A percentile compares a stretch with the other conserved stretches of the same genome.
phyloP scores from a whole-genome alignment of 73 alveolate genomes.

The Durusdinium trenchii region DNA sequence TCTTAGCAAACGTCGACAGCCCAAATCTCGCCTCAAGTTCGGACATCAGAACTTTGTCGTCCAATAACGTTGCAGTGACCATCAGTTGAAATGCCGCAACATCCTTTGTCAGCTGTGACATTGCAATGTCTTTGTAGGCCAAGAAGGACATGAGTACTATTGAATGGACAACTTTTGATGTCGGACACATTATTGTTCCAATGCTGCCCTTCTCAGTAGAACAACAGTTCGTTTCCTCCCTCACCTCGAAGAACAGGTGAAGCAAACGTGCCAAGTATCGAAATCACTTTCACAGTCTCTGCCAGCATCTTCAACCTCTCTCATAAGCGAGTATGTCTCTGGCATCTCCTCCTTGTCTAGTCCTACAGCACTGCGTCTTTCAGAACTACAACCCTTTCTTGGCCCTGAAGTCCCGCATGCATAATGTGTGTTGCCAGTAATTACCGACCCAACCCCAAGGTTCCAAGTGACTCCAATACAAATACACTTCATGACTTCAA shows the following conservation, averaged over 20 bases:
- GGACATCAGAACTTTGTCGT: slow-evolving; percentile 55
- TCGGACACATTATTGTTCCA: too few relatives aligned
- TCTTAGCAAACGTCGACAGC: too few relatives aligned
- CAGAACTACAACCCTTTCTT: not conserved
- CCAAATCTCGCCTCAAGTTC: slow-evolving; percentile 42
- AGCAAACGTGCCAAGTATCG: slow-evolving; percentile 10
- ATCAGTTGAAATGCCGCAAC: slow-evolving; percentile 43
- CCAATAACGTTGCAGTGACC: slow-evolving; percentile 63
- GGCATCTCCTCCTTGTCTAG: slow-evolving; percentile 12
- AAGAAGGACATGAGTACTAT: not conserved
- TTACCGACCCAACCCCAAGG: too few relatives aligned
- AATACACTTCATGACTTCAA: not conserved
- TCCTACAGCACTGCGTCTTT: not conserved
- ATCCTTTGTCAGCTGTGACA: not conserved
- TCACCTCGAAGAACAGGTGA: too few relatives aligned
- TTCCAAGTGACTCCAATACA: not conserved
- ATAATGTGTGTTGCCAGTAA: too few relatives aligned
- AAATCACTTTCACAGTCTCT: not conserved
- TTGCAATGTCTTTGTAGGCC: not conserved
- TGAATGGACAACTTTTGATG: too few relatives aligned
- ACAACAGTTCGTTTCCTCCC: too few relatives aligned
- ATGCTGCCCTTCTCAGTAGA: too few relatives aligned
- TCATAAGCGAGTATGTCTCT: not conserved
- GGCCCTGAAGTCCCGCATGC: too few relatives aligned
- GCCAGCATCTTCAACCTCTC: slow-evolving; percentile 57